These are phyloP conservation scores for Aotearoamyces nothofagi DNA, from an alignment of 2,329 filamentous ascomycete species.

Conservation along the genomic window DNA sequence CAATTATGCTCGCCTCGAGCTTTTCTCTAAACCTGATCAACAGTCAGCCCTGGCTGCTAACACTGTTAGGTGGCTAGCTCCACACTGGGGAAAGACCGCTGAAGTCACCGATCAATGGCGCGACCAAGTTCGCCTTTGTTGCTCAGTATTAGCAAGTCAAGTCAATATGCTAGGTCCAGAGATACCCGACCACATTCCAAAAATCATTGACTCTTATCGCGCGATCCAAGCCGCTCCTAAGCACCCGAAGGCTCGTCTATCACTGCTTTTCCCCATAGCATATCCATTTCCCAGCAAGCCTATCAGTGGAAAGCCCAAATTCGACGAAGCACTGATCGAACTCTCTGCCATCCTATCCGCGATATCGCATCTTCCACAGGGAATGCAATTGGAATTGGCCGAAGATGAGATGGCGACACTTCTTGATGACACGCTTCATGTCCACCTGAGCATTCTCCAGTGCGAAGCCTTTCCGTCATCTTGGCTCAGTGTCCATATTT, in stretches of 20 bases:
- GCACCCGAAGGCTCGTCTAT: constrained; percentile 50
- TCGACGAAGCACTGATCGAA: constrained; percentile 81
- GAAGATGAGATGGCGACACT: constrained; percentile 63
- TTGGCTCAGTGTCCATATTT: constrained; percentile 90
- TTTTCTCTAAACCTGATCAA: constrained; percentile 70
- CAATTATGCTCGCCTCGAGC: constrained; percentile 69
- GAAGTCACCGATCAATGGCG: constrained; percentile 74
- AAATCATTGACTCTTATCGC: constrained; percentile 79
- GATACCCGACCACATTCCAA: constrained; percentile 78
- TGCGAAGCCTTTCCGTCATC: constrained; percentile 78
- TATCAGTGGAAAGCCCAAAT: constrained; percentile 40
- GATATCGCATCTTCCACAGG: constrained; percentile 57
- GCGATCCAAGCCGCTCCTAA: constrained; percentile 46
- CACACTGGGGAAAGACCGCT: constrained; percentile 73
- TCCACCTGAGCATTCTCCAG: constrained; percentile 77
- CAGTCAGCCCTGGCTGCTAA: constrained; percentile 60
- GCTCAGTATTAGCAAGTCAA: constrained; percentile 80
- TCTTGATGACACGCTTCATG: constrained; percentile 63
- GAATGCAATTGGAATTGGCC: constrained; percentile 60
- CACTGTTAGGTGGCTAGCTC: constrained; percentile 79
- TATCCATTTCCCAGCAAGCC: constrained; percentile 77
- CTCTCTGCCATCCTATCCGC: constrained; percentile 77
- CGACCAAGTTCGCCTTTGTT: constrained; percentile 85
- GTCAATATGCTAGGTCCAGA: constrained; percentile 64
- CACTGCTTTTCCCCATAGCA: constrained; percentile 73